phyloP scores from a whole-genome alignment of 768 basidiomycete genomes.

The Leccinum boreale region DNA sequence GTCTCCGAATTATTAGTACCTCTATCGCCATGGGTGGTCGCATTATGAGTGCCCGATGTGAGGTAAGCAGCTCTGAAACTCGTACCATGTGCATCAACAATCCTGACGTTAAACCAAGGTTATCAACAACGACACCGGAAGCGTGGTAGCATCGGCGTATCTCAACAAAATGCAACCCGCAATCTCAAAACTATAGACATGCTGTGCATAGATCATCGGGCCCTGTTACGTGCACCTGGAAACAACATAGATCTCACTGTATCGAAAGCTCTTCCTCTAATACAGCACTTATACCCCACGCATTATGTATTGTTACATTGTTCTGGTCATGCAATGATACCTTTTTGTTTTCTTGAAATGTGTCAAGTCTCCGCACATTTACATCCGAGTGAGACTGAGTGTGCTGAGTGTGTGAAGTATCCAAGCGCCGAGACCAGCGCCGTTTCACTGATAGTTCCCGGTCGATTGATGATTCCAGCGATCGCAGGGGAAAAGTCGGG shows the following conservation, averaged over 20 bases:
- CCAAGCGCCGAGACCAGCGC: neutral
- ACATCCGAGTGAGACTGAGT: neutral
- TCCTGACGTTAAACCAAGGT: slow-evolving; percentile 38
- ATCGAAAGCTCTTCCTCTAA: slow-evolving; percentile 19
- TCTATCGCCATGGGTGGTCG: slow-evolving; percentile 66
- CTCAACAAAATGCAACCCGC: slow-evolving; percentile 73
- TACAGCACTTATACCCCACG: slow-evolving; percentile 17
- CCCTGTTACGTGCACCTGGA: slow-evolving; percentile 7
- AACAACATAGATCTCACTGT: slow-evolving; percentile 21
- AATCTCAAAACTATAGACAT: slow-evolving; percentile 42
- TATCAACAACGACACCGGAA: slow-evolving; percentile 53
- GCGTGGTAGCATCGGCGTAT: slow-evolving; percentile 62
- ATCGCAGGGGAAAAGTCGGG: neutral
- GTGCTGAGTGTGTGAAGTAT: neutral
- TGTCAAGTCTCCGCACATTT: neutral
- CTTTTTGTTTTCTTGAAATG: slow-evolving; percentile 7
- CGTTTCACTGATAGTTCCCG: neutral
- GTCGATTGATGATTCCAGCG: neutral
- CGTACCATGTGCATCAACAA: neutral
- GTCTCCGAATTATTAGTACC: slow-evolving; percentile 57
- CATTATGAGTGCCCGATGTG: slow-evolving; percentile 69
- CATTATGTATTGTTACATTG: slow-evolving; percentile 21
- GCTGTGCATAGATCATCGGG: slow-evolving; percentile 1
- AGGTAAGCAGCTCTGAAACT: slow-evolving; percentile 41
- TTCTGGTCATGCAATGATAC: slow-evolving; percentile 2